phyloP scores from a whole-genome alignment of 129 eudicot genomes.

The Artemisia annua region DNA sequence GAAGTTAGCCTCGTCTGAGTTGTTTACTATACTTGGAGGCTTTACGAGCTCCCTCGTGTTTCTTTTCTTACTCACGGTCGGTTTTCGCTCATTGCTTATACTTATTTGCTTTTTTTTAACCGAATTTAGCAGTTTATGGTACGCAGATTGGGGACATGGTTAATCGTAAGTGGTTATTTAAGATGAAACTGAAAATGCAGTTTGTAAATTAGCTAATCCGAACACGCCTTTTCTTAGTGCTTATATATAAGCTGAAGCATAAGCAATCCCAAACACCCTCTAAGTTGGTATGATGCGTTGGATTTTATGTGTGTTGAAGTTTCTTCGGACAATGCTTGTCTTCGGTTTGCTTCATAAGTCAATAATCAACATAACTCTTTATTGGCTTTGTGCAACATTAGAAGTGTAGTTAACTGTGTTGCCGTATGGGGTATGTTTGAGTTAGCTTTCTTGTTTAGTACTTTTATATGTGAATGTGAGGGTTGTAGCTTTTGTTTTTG shows the following conservation, averaged over 20 bases:
- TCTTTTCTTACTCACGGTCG: slow-evolving; percentile 68
- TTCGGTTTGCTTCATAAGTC: too few species aligned
- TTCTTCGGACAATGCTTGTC: neutral
- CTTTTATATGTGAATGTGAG: neutral
- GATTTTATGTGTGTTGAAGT: neutral
- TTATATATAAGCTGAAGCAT: too few species aligned
- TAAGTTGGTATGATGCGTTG: neutral
- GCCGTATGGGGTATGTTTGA: neutral
- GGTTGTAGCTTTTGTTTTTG: neutral
- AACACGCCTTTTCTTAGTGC: too few species aligned
- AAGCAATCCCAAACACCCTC: too few species aligned
- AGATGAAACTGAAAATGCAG: too few species aligned
- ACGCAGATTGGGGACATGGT: too few species aligned
- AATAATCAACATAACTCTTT: too few species aligned
- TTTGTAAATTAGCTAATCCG: too few species aligned
- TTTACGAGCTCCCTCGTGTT: slow-evolving; percentile 87
- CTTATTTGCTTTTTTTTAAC: neutral
- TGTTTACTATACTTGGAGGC: slow-evolving; percentile 91
- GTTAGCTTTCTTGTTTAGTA: neutral
- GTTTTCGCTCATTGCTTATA: slow-evolving; percentile 14
- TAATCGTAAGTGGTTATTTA: neutral
- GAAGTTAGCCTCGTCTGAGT: slow-evolving; percentile 83
- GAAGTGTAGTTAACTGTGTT: neutral
- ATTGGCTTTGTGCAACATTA: neutral
- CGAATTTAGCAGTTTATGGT: too few species aligned